Evolutionary conservation across 192 early-diverging fungal genomes (phyloP), one percentile per base, ranked within the genome.

Genomic region (Endogone sp.): DNA sequence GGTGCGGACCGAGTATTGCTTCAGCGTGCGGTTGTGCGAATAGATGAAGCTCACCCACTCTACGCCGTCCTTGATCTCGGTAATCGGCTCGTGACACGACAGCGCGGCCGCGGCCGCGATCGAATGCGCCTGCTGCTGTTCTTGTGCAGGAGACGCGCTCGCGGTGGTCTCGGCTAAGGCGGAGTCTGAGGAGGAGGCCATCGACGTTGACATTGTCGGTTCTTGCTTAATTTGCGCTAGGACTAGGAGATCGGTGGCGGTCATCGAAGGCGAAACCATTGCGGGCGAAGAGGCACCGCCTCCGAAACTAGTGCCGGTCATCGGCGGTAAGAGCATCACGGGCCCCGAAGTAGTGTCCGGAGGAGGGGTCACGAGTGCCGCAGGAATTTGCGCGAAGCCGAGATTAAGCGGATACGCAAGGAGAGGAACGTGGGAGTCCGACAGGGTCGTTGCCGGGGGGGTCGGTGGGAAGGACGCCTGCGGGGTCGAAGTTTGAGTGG

Each of bases 31-130:
- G 72, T 93, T 93, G 30, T 83, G 71, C 10, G 88, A 85, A 65
- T 92, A 92, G 0, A 75, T 73, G 67, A 92, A 92, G 25, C 73
- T 76, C n/a, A 92, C 81, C 86, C 86, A 92, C 57, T 89, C 82
- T 9, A 89, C 75, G 3, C 84, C 87, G 37, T 90, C 83, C 20
- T 57, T 66, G 16, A 69, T 24, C 56, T 74, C 68, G 9, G 79
- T 68, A 22, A 64, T 25, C 3, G 80, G 78, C 61, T 79, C 79
- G 62, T 72, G 57, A 20, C 29, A 67, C 71, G 37, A 62, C 49
- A 32, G 64, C 10, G 30, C 32, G n/a, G 65, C 58, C 11, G 70
- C 61, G 22, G 60, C 62, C 25, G 62, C 57, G 60, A 63, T 63
- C 63, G 23, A 37, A 11, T 8, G 29, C n/a, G 4, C 28, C 25